Evolutionary conservation across 306 rosid genomes (phyloP), one percentile per base, ranked within the genome.

Genomic region (Aeschynomene evenia): DNA sequence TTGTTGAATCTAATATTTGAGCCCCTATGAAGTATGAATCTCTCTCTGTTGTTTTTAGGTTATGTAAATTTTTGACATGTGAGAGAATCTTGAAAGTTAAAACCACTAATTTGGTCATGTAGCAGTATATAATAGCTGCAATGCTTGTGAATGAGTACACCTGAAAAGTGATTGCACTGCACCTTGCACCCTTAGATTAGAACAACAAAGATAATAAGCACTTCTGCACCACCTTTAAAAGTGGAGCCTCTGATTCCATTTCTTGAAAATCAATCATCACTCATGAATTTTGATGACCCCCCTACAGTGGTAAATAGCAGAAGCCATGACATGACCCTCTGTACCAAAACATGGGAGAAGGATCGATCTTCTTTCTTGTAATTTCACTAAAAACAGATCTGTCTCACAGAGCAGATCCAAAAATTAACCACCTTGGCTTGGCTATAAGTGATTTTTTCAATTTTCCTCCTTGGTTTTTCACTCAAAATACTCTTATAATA

Each of bases 271-370:
- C 98, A n/a, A n/a, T n/a, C n/a, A n/a, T n/a, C n/a, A n/a, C n/a
- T n/a, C n/a, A 36, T 71, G 69, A 56, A 55, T 89, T 36, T 66
- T 59, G 49, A 85, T 58, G 5, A 86, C 72, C 43, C 72, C 43
- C 96, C 98, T 13, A 83, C 26, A 11, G 87, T 86, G 63, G 98
- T 92, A 42, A 92, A 89, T 49, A 77, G 42, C 49, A 3, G 96
- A 83, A 13, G 89, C 98, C 95, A 86, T 85, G 62, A 89, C 75
- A 70, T 89, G 96, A n/a, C n/a, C n/a, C n/a, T n/a, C 54, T 92
- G 98, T 77, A 89, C 98, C 84, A 89, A 56, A 66, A 92, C 96
- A 33, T 89, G 96, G 66, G 80, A 79, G 83, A 92, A 83, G 28
- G 96, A 88, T 78, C 87, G 96, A 88, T 78, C 87, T 85, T 79